These are phyloP conservation scores for Pseudozyma sp. DNA, from an alignment of 1,284 basidiomycete species.

Conservation along the genomic window DNA sequence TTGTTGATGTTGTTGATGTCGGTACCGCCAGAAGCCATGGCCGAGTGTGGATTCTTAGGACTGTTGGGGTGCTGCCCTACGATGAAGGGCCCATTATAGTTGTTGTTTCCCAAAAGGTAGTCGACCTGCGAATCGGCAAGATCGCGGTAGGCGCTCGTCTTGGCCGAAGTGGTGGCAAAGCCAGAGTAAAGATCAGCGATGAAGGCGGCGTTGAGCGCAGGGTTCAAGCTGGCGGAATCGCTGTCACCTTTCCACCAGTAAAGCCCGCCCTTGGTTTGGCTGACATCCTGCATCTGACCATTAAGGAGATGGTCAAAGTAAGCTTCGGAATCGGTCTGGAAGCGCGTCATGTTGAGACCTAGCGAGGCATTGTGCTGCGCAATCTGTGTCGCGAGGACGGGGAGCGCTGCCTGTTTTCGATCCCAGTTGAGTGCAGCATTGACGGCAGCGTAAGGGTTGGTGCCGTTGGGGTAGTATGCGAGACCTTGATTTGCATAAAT, in stretches of 20 bases:
- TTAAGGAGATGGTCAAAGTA: conserved; percentile 81
- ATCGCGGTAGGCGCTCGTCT: conserved; percentile 76
- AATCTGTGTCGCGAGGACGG: conserved; percentile 76
- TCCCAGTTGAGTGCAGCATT: conserved; percentile 89
- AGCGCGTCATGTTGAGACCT: conserved; percentile 75
- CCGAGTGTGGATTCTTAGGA: conserved; percentile 87
- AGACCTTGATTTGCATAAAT: conserved; percentile 77
- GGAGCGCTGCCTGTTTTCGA: conserved; percentile 79
- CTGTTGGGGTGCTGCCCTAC: conserved; percentile 90
- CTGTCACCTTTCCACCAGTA: conserved; percentile 84
- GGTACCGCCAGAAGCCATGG: conserved; percentile 82
- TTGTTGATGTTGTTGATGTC: conserved; percentile 78
- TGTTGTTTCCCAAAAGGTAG: conserved; percentile 86
- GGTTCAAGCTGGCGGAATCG: conserved; percentile 82
- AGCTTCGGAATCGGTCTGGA: conserved; percentile 79
- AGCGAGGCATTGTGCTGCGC: conserved; percentile 73
- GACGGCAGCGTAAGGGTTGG: conserved; percentile 73
- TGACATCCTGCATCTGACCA: conserved; percentile 71
- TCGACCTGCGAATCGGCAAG: conserved; percentile 82
- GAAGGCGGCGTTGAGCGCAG: conserved; percentile 86
- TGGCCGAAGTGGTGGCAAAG: conserved; percentile 73
- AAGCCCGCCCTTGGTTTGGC: conserved; percentile 75
- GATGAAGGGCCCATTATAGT: conserved; percentile 83
- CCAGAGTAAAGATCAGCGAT: conserved; percentile 81
- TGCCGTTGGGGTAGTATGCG: conserved; percentile 73